Evolutionary conservation across 176 grass and related monocot genomes (phyloP), one percentile per base, ranked within the genome.

Genomic region (Echinochloa phyllopogon): DNA sequence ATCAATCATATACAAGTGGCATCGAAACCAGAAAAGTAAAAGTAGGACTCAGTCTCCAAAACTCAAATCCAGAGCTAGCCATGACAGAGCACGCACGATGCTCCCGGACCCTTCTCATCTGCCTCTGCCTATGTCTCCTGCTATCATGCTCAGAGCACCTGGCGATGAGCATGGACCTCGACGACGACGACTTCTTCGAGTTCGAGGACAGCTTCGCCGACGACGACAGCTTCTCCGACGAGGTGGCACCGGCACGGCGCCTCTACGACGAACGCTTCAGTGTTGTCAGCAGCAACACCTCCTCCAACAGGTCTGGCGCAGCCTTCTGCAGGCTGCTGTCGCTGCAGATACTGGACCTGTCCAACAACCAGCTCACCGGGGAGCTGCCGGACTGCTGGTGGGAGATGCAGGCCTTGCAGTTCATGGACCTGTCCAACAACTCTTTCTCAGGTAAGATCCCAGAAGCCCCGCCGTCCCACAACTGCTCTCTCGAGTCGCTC

Each of bases 341-440:
- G 11, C 74, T 95, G 27, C 36, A 81, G 85, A 53, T 90, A 11
- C 79, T 95, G 14, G 92, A 98, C 83, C 84, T 98, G 27, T 95
- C 92, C 37, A 93, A 87, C 52, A 98, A 98, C 87, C n/a, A 45
- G 4, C 58, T 97, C 33, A 91, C 82, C 3, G 86, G 92, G 14
- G 50, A 91, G 75, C 81, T 93, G 10, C 95, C 92, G 0, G 65
- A 82, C 53, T 93, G 88, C 76, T 93, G 87, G 88, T 87, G 90
- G 84, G 49, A 93, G 5, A 56, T 86, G 66, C 41, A 81, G 48
- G 64, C 10, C 7, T 52, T 93, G 65, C 69, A 89, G 47, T 87
- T 91, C 65, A 73, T 98, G 82, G 89, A 92, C 78, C 53, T 97
- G 4, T 91, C 86, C 78, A 50, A 84, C 73, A 97, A 97, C 43